These are phyloP conservation scores for Pythium monospermum DNA, from an alignment of 352 stramenopile species.

Conservation along the genomic window DNA sequence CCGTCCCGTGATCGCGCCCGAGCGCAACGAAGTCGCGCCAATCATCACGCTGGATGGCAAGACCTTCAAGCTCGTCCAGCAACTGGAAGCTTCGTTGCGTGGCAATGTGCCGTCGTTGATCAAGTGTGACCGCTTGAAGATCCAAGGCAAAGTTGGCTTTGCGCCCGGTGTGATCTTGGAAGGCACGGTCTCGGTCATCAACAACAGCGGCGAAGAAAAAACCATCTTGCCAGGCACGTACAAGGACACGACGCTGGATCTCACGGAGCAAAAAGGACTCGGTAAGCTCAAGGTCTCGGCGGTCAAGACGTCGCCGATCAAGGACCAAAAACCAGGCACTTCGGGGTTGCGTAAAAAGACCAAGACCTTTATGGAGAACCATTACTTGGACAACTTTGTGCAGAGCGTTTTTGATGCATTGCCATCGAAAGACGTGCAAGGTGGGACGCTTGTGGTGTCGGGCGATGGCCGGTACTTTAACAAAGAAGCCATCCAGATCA, in stretches of 20 bases:
- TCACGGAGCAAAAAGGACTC: slow-evolving; percentile 91
- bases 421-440: slow-evolving; percentile 90
- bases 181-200: slow-evolving; percentile 91
- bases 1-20: slow-evolving; percentile 93
- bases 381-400: slow-evolving; percentile 99
- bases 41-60: slow-evolving; percentile 95
- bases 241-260: slow-evolving; percentile 94
- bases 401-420: slow-evolving; percentile 96
- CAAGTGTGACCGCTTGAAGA: slow-evolving; percentile 92
- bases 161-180: slow-evolving; percentile 90
- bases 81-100: slow-evolving; percentile 92
- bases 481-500: slow-evolving; percentile 95
- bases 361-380: slow-evolving; percentile 96
- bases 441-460: slow-evolving; percentile 95
- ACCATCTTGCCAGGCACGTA: slow-evolving; percentile 91
- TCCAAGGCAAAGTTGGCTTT: slow-evolving; percentile 94
- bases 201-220: slow-evolving; percentile 96
- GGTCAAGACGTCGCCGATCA: slow-evolving; percentile 90
- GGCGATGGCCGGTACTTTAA: slow-evolving; percentile 93
- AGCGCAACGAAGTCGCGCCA: slow-evolving; percentile 92
- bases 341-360: slow-evolving; percentile 99
- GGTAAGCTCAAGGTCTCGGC: slow-evolving; percentile 82
- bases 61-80: slow-evolving; percentile 98
- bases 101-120: slow-evolving; percentile 95
- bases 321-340: slow-evolving; percentile 96